Conservation (phyloP, 257 asterid species). For the Gentiana dahurica region DNA sequence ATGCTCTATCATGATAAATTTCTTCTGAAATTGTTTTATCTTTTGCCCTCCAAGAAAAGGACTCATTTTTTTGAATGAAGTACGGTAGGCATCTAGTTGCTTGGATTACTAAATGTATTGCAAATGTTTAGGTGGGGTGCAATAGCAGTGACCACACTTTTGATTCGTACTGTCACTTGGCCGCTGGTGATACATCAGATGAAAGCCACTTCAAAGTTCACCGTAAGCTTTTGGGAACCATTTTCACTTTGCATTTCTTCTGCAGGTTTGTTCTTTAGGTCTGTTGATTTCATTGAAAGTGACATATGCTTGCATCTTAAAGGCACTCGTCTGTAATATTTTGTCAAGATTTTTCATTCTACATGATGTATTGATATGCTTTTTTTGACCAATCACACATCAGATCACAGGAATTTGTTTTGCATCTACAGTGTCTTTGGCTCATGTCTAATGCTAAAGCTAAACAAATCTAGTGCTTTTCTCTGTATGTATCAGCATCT, state of each 20-base stretch:
- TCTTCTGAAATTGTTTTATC: too few relatives aligned
- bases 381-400: too few relatives aligned
- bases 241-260: not conserved
- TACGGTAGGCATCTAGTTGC: too few relatives aligned
- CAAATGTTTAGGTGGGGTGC: conserved; percentile 76
- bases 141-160: conserved; percentile 44
- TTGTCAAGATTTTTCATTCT: not conserved
- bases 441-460: too few relatives aligned
- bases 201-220: conserved; percentile 60
- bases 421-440: too few relatives aligned
- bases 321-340: not conserved
- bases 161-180: conserved; percentile 49
- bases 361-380: too few relatives aligned
- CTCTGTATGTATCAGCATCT: too few relatives aligned
- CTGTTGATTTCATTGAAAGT: conserved; percentile 1
- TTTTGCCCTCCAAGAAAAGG: too few relatives aligned
- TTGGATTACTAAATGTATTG: not conserved
- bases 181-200: conserved; percentile 70
- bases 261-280: not conserved
- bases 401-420: too few relatives aligned
- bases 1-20: too few relatives aligned
- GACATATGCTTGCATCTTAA: conserved; percentile 5
- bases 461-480: too few relatives aligned
- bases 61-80: too few relatives aligned
- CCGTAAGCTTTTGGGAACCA: conserved; percentile 37